A percentile compares a stretch with the other conserved stretches of the same genome.
These are phyloP conservation scores for Phytopythium montanum DNA, from an alignment of 352 stramenopile species.

Conservation along the genomic window DNA sequence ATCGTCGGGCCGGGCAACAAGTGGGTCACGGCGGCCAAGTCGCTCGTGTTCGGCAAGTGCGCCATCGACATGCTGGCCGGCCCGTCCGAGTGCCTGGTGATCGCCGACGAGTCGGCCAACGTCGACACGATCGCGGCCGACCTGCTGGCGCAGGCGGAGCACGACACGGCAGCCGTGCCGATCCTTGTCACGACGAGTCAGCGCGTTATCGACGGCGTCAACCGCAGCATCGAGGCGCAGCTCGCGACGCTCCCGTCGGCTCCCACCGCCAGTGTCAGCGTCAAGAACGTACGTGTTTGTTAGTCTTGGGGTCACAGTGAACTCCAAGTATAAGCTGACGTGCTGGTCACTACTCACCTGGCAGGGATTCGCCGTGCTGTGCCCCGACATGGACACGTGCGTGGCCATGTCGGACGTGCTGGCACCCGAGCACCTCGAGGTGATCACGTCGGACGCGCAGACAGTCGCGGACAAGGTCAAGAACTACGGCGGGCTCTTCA, in stretches of 20 bases:
- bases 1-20: slow-evolving; percentile 99
- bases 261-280: slow-evolving; percentile 58
- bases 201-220: slow-evolving; percentile 88
- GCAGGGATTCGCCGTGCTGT: slow-evolving; percentile 77
- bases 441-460: slow-evolving; percentile 90
- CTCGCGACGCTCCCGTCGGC: slow-evolving; percentile 69
- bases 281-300: slow-evolving; percentile 38
- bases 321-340: not conserved
- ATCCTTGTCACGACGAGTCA: slow-evolving; percentile 94
- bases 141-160: slow-evolving; percentile 90
- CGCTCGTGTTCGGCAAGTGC: slow-evolving; percentile 95
- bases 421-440: slow-evolving; percentile 85
- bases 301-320: not conserved
- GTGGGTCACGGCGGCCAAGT: slow-evolving; percentile 99
- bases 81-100: slow-evolving; percentile 97
- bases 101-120: slow-evolving; percentile 91
- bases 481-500: slow-evolving; percentile 93
- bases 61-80: slow-evolving; percentile 99
- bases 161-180: slow-evolving; percentile 96
- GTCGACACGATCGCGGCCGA: slow-evolving; percentile 70
- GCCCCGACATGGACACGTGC: slow-evolving; percentile 57
- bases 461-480: slow-evolving; percentile 74
- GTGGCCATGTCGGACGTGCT: slow-evolving; percentile 86
- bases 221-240: slow-evolving; percentile 76
- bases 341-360: not conserved